Evolutionary conservation across 345 rosid genomes (phyloP).

Genomic region (Kernera saxatilis): DNA sequence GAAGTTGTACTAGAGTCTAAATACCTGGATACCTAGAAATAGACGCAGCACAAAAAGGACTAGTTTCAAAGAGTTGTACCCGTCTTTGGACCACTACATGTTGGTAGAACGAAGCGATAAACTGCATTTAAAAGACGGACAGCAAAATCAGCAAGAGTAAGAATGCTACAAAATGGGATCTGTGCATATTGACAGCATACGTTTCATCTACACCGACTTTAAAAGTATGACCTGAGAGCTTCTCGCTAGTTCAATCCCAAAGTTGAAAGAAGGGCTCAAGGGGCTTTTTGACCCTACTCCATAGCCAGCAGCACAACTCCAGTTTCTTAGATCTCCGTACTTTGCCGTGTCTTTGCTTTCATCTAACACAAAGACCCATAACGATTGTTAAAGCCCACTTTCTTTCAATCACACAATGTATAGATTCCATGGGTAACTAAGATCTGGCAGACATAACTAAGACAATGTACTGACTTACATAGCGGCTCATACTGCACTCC

Average conservation of each 20-base stretch:
- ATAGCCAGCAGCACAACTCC: constrained; percentile 90
- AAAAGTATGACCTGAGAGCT: constrained; percentile 59
- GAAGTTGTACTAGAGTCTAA: not conserved
- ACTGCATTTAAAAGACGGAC: constrained; percentile 46
- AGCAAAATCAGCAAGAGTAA: constrained; percentile 5
- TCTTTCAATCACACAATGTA: constrained; percentile 3
- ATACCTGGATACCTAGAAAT: not conserved
- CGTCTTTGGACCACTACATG: constrained; percentile 88
- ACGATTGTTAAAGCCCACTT: not conserved
- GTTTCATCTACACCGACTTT: not conserved
- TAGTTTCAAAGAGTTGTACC: constrained; percentile 42
- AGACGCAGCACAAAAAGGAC: not conserved
- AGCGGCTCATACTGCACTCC: constrained; percentile 82
- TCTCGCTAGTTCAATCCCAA: constrained; percentile 73
- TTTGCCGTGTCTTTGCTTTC: constrained; percentile 44
- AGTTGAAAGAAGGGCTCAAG: constrained; percentile 81
- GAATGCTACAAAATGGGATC: not conserved
- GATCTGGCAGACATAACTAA: not conserved
- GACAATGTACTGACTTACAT: constrained; percentile 41
- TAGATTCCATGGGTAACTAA: not conserved
- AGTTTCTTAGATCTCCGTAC: constrained; percentile 55
- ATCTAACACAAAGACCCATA: constrained; percentile 35
- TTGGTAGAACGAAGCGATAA: constrained; percentile 82
- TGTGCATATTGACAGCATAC: not conserved
- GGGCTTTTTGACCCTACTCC: constrained; percentile 83